Evolutionary conservation across 176 grass and related monocot species (phyloP).

Genomic region (Phoenix dactylifera): DNA sequence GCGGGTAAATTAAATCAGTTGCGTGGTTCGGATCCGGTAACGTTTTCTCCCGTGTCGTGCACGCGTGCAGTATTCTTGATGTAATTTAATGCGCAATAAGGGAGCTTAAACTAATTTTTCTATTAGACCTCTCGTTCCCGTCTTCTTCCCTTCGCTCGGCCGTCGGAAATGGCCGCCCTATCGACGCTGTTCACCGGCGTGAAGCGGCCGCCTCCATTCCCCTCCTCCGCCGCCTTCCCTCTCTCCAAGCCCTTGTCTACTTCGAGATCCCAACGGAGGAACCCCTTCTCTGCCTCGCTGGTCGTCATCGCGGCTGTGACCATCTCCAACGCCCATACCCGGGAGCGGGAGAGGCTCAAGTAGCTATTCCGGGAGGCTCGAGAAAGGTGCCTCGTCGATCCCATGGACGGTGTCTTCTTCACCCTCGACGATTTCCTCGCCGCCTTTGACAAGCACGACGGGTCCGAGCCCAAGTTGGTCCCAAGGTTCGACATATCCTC

Average conservation of each 20-base stretch:
- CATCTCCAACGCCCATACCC: neutral
- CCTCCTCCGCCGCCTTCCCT: neutral
- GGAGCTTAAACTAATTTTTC: too few species aligned
- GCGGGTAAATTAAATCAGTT: too few species aligned
- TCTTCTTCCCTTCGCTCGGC: neutral
- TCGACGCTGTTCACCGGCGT: neutral
- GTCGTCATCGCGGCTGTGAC: neutral
- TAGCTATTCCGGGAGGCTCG: neutral
- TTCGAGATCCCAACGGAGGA: neutral
- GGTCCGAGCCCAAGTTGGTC: neutral
- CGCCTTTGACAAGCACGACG: neutral
- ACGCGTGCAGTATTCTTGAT: too few species aligned
- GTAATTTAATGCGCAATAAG: too few species aligned
- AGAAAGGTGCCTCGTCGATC: neutral
- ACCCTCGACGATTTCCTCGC: neutral
- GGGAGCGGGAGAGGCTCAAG: constrained; percentile 3
- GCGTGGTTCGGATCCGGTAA: too few species aligned
- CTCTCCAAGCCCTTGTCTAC: neutral
- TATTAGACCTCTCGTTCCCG: too few species aligned
- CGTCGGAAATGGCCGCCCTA: neutral
- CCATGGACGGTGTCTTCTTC: neutral
- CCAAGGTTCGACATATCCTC: neutral
- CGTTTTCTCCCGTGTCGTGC: too few species aligned
- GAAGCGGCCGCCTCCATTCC: neutral
- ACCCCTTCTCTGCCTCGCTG: neutral